Evolutionary conservation across 1,139 yeast genomes (phyloP).

Genomic region (Candida sp.): DNA sequence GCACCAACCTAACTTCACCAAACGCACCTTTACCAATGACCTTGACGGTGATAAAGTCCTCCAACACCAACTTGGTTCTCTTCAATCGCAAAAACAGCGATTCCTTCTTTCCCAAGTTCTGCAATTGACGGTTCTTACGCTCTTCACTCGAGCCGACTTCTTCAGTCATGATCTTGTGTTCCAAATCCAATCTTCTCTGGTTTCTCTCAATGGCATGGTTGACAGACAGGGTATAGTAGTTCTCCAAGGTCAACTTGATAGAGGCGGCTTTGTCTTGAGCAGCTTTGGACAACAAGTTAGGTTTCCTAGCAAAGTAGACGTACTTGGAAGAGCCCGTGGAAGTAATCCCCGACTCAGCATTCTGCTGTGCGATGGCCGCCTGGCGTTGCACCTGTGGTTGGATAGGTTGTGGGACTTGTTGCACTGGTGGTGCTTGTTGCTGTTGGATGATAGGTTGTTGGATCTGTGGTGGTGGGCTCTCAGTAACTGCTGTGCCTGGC

Average conservation of each 20-base stretch:
- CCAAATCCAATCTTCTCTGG: constrained; percentile 76
- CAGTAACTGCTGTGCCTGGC: constrained; percentile 17
- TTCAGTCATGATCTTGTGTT: constrained; percentile 65
- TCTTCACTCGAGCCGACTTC: constrained; percentile 69
- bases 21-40: constrained; percentile 90
- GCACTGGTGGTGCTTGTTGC: constrained; percentile 6
- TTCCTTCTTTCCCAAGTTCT: constrained; percentile 74
- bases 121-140: constrained; percentile 73
- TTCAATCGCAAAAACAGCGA: constrained; percentile 77
- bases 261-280: constrained; percentile 80
- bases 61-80: constrained; percentile 74
- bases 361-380: constrained; percentile 11
- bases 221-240: constrained; percentile 77
- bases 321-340: constrained; percentile 39
- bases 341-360: constrained; percentile 14
- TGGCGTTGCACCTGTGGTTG: constrained; percentile 6
- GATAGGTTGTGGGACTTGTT: no score
- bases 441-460: constrained; percentile 13
- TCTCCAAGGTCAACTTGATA: constrained; percentile 71
- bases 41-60: constrained; percentile 78
- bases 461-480: constrained; percentile 21
- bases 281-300: constrained; percentile 68
- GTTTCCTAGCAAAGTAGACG: constrained; percentile 85
- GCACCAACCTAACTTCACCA: constrained; percentile 86
- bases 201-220: constrained; percentile 83